A percentile compares a stretch with the other conserved stretches of the same genome.
These are phyloP conservation scores for Neurospora sp. DNA, from an alignment of 495 filamentous ascomycete genomes.

Conservation along the genomic window DNA sequence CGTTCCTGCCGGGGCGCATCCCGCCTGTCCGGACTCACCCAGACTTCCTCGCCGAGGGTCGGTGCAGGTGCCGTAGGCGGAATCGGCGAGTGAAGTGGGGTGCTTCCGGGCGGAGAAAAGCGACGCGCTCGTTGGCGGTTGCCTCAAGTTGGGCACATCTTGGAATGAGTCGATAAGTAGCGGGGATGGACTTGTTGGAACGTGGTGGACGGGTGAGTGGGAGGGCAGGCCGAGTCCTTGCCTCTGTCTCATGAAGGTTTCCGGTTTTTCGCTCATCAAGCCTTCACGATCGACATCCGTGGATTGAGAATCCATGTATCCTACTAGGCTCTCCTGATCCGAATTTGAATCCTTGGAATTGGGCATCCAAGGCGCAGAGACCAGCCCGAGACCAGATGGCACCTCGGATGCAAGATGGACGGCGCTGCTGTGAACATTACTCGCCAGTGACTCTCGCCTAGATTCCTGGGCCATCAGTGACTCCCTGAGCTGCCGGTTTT, in stretches of 20 bases:
- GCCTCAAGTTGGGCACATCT: neutral
- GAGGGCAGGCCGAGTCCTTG: constrained; percentile 16
- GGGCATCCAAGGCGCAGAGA: neutral
- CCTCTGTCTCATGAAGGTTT: constrained; percentile 17
- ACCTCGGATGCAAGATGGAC: neutral
- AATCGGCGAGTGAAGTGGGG: constrained; percentile 16
- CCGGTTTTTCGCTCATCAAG: constrained; percentile 19
- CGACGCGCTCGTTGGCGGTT: neutral
- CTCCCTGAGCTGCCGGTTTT: neutral
- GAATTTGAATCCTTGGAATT: constrained; percentile 2
- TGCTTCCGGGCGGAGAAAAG: constrained; percentile 1
- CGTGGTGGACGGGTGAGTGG: constrained; percentile 19
- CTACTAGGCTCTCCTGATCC: constrained; percentile 17
- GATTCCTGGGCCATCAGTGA: neutral
- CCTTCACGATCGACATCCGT: constrained; percentile 20
- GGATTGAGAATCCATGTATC: constrained; percentile 20
- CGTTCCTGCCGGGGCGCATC: neutral
- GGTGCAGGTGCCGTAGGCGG: constrained; percentile 14
- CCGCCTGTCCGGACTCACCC: constrained; percentile 2
- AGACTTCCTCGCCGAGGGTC: constrained; percentile 15
- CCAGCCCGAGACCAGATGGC: neutral
- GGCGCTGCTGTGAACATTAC: neutral
- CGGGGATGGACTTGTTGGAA: constrained; percentile 18
- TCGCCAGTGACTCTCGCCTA: neutral
- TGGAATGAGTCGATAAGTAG: neutral